Evolutionary conservation across 2,329 filamentous ascomycete genomes (phyloP).

Genomic region (Dactylellina sp.): DNA sequence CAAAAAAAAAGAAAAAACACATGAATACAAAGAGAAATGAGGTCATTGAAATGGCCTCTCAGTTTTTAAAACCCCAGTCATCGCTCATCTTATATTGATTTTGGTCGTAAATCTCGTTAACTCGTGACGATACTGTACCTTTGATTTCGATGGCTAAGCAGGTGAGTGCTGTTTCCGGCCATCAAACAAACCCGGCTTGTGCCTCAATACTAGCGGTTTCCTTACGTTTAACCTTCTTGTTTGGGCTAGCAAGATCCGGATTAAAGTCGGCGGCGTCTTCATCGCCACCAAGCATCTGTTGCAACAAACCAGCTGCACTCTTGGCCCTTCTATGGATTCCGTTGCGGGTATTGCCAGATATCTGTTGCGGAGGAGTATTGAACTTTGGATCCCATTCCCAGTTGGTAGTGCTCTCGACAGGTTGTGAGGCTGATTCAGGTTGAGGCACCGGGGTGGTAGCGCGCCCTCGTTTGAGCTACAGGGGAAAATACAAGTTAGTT

Average conservation of each 20-base stretch:
- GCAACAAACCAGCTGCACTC: constrained; percentile 49
- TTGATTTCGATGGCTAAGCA: constrained; percentile 9
- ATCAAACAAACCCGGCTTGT: constrained; percentile 50
- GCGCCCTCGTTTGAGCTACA: constrained; percentile 50
- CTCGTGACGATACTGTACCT: constrained; percentile 53
- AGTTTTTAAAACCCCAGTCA: constrained; percentile 21
- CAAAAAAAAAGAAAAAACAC: constrained; percentile 22
- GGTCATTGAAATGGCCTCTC: constrained; percentile 30
- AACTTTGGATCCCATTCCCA: constrained; percentile 56
- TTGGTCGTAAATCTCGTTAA: constrained; percentile 53
- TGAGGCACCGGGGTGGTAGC: constrained; percentile 52
- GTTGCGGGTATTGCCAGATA: constrained; percentile 48
- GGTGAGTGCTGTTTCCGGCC: neutral
- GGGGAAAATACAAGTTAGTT: neutral
- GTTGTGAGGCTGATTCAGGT: constrained; percentile 46
- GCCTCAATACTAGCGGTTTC: constrained; percentile 47
- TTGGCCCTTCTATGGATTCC: constrained; percentile 50
- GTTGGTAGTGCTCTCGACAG: constrained; percentile 33
- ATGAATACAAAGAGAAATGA: constrained; percentile 28
- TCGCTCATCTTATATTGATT: constrained; percentile 48
- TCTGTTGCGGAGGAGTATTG: constrained; percentile 54
- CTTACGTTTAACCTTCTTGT: constrained; percentile 55
- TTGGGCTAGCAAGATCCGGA: constrained; percentile 52
- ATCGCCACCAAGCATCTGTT: constrained; percentile 51
- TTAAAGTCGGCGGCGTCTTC: constrained; percentile 41